Base-by-base conservation (phyloP, 2,329 filamentous ascomycete species). In the Onygenales sp. region DNA sequence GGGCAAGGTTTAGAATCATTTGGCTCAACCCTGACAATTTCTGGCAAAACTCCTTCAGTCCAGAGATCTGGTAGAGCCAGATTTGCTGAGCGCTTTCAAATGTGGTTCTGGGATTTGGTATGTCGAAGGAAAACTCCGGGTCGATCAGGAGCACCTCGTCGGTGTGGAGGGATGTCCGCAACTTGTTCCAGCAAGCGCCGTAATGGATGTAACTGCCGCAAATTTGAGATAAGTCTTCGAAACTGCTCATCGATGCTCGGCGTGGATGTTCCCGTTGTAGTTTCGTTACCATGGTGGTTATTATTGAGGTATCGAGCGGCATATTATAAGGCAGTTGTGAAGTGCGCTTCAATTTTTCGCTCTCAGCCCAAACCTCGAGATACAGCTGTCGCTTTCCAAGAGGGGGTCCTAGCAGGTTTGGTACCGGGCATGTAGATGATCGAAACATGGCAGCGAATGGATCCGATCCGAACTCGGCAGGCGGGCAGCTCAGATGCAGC, bases 61-160 rank as follows among this genome's bases (percentile, higher is more conserved):
- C 56, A 44, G 58, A 49, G 34, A 57, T 55, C 21, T 56, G 51
- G 14, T 57, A 49, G 39, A 59, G 39, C 56, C 58, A 58, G 21
- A 58, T 48, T 33, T 52, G 52, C 42, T 52, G 55, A 9, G 56
- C 56, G 48, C 54, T 57, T 17, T 59, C 58, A 34, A 57, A 58
- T 17, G 58, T 59, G 7, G 54, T 57, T 32, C 50, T 55, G 8
- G 58, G 56, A 17, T 55, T 51, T 34, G 55, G 50, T 10, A 42
- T 55, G 52, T 59, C 58, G 37, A 59, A 59, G 14, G 58, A 59
- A 39, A 54, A 59, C 5, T 32, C 50, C 4, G 56, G 55, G 32
- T 59, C 58, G 27, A 59, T 58, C 27, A 59, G 54, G 6, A 59
- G 52, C 10, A 58, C 51, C 42, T 59, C 58, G 17, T 58, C 54